Evolutionary conservation across 495 filamentous ascomycete species (phyloP).

Genomic region (Podospora appendiculata): DNA sequence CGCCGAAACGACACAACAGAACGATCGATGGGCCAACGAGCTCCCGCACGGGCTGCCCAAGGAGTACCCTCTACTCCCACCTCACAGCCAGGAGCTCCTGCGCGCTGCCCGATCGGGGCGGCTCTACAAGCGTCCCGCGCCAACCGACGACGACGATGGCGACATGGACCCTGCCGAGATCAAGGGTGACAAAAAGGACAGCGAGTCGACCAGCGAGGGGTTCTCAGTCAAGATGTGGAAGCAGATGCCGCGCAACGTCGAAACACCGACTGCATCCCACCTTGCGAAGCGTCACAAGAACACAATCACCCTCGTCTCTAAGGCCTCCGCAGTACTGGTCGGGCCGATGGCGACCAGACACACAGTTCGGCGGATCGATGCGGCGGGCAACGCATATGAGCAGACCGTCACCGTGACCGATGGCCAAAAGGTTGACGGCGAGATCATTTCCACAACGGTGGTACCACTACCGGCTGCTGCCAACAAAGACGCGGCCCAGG

Average conservation of each 20-base stretch:
- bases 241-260: slow-evolving; percentile 65
- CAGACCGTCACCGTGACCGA: slow-evolving; percentile 75
- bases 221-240: slow-evolving; percentile 75
- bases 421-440: slow-evolving; percentile 73
- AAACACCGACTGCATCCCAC: slow-evolving; percentile 69
- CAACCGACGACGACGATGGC: slow-evolving; percentile 44
- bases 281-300: slow-evolving; percentile 82
- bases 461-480: slow-evolving; percentile 28
- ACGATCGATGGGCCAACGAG: slow-evolving; percentile 47
- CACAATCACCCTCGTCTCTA: slow-evolving; percentile 38
- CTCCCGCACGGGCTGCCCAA: slow-evolving; percentile 72
- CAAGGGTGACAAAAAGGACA: slow-evolving; percentile 40
- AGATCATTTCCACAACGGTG: slow-evolving; percentile 55
- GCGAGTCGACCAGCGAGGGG: slow-evolving; percentile 42
- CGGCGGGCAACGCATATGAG: slow-evolving; percentile 68
- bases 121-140: slow-evolving; percentile 52
- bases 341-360: slow-evolving; percentile 57
- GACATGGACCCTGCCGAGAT: slow-evolving; percentile 37
- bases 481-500: slow-evolving; percentile 18
- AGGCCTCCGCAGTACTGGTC: slow-evolving; percentile 30
- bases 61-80: slow-evolving; percentile 72
- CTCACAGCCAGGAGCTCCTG: slow-evolving; percentile 75
- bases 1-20: slow-evolving; percentile 42
- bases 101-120: slow-evolving; percentile 70
- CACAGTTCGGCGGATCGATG: slow-evolving; percentile 68